Evolutionary conservation across 495 filamentous ascomycete genomes (phyloP).

Genomic region (Annulohypoxylon bovei): DNA sequence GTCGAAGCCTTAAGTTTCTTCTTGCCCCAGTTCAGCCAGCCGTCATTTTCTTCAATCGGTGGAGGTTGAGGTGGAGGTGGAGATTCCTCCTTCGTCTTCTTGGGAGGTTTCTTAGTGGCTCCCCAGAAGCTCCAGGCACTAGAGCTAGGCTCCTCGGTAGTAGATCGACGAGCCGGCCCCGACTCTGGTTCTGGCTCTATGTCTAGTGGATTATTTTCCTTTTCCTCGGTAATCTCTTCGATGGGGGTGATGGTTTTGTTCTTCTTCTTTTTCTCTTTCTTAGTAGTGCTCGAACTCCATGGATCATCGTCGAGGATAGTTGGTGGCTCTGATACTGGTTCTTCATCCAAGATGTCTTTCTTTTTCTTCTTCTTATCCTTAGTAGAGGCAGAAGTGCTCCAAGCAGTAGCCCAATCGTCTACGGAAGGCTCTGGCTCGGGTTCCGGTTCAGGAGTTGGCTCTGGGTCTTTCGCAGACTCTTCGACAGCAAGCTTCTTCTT

Average conservation of each 20-base stretch:
- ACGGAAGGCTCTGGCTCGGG: conserved; percentile 18
- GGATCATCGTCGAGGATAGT: conserved; percentile 33
- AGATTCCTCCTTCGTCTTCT: conserved; percentile 37
- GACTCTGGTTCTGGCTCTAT: neutral
- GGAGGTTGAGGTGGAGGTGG: neutral
- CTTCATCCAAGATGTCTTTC: conserved; percentile 22
- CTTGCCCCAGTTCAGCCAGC: conserved; percentile 47
- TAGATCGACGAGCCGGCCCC: neutral
- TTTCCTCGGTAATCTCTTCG: conserved; percentile 27
- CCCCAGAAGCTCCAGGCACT: conserved; percentile 53
- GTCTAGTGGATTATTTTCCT: conserved; percentile 4
- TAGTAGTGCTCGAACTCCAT: conserved; percentile 45
- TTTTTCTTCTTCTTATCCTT: conserved; percentile 39
- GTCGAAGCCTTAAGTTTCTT: conserved; percentile 49
- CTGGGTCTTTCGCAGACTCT: conserved; percentile 30
- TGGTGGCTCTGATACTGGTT: conserved; percentile 33
- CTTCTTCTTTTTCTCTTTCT: conserved; percentile 55
- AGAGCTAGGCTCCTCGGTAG: conserved; percentile 38
- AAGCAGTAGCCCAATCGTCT: neutral
- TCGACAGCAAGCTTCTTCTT: conserved; percentile 46
- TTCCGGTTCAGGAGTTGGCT: conserved; percentile 14
- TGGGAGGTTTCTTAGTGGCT: conserved; percentile 47
- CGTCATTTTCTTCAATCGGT: conserved; percentile 22
- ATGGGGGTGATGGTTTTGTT: conserved; percentile 4
- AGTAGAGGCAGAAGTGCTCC: neutral